phyloP scores from a whole-genome alignment of 2,329 filamentous ascomycete genomes.

The Monascus ruber region DNA sequence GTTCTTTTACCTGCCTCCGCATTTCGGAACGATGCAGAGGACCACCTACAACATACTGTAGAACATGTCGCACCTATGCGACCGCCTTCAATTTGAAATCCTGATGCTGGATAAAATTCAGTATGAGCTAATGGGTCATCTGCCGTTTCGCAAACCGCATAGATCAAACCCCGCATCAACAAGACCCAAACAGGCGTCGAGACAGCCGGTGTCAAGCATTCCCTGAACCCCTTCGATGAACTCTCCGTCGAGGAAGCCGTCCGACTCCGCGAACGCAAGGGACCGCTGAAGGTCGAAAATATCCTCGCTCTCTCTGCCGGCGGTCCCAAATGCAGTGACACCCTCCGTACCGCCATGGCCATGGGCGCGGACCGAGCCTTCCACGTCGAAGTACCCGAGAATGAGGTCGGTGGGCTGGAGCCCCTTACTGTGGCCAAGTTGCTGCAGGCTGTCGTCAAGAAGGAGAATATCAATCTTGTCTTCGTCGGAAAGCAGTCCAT shows the following conservation, averaged over 20 bases:
- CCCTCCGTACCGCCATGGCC: slow-evolving; percentile 91
- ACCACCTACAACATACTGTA: too few relatives aligned
- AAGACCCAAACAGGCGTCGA: slow-evolving; percentile 74
- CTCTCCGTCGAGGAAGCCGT: slow-evolving; percentile 95
- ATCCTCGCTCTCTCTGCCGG: slow-evolving; percentile 86
- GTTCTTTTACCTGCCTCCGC: slow-evolving; percentile 16
- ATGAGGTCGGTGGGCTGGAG: slow-evolving; percentile 58
- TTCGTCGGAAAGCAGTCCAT: slow-evolving; percentile 97
- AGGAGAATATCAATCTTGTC: slow-evolving; percentile 82
- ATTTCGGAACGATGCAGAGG: too few relatives aligned
- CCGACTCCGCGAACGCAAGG: slow-evolving; percentile 81
- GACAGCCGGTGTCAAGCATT: slow-evolving; percentile 87
- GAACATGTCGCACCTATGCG: too few relatives aligned
- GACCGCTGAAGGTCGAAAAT: slow-evolving; percentile 67
- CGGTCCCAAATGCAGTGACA: slow-evolving; percentile 74
- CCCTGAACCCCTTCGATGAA: slow-evolving; percentile 98
- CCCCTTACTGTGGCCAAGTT: slow-evolving; percentile 89
- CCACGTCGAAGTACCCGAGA: slow-evolving; percentile 70
- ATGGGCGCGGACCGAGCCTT: slow-evolving; percentile 93
- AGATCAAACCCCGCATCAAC: slow-evolving; percentile 62
- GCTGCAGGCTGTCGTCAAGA: slow-evolving; percentile 64
- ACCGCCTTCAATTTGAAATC: too few relatives aligned
- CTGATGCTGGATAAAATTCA: background rate
- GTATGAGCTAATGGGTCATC: slow-evolving; percentile 4
- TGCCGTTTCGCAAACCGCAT: background rate